phyloP scores from a whole-genome alignment of 805 yeast genomes.

The Candida palmyrensis region DNA sequence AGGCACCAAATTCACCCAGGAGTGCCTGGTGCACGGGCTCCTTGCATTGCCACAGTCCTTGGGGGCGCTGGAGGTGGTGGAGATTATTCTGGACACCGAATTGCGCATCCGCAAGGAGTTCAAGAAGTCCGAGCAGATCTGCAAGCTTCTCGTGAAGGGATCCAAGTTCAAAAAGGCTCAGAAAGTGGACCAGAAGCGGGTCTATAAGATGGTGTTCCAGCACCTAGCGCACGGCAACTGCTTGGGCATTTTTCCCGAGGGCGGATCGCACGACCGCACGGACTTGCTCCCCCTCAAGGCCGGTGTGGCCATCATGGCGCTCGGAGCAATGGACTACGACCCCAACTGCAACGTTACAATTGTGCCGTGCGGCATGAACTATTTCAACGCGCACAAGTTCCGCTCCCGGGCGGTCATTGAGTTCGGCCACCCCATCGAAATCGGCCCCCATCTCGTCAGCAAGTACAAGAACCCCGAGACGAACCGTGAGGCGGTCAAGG shows the following conservation, averaged over 20 bases:
- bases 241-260: slow-evolving; percentile 94
- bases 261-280: slow-evolving; percentile 96
- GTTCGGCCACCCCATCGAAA: slow-evolving; percentile 82
- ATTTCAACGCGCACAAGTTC: slow-evolving; percentile 93
- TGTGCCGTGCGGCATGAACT: slow-evolving; percentile 97
- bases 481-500: slow-evolving; percentile 68
- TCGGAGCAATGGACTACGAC: slow-evolving; percentile 82
- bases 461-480: slow-evolving; percentile 63
- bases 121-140: slow-evolving; percentile 42
- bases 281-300: slow-evolving; percentile 90
- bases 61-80: slow-evolving; percentile 69
- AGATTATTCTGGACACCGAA: slow-evolving; percentile 68
- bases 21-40: slow-evolving; percentile 61
- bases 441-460: slow-evolving; percentile 50
- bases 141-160: slow-evolving; percentile 43
- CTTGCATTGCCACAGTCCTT: slow-evolving; percentile 71
- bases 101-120: slow-evolving; percentile 67
- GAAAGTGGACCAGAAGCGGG: slow-evolving; percentile 79
- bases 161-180: slow-evolving; percentile 67
- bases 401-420: slow-evolving; percentile 94
- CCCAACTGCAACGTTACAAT: slow-evolving; percentile 76
- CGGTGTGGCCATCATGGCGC: slow-evolving; percentile 97
- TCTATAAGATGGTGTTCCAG: slow-evolving; percentile 78
- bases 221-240: slow-evolving; percentile 79
- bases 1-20: slow-evolving; percentile 60